These are phyloP conservation scores for Diaporthe australafricana DNA, from an alignment of 2,329 filamentous ascomycete genomes.

Conservation along the genomic window DNA sequence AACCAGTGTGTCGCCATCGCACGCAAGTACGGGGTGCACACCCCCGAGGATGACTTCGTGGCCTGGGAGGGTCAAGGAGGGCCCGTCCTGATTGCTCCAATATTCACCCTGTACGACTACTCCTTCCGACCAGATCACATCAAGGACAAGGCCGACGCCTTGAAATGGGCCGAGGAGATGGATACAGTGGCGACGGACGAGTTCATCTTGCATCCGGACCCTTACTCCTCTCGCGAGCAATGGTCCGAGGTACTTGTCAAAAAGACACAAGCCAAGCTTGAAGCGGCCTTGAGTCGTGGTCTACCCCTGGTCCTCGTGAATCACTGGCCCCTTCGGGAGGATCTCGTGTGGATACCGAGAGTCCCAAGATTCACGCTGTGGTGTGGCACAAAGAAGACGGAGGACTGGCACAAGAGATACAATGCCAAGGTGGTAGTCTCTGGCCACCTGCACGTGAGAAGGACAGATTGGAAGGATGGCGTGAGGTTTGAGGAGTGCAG, in stretches of 20 bases:
- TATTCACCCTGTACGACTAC: constrained; percentile 72
- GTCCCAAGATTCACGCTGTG: constrained; percentile 52
- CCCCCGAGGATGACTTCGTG: constrained; percentile 66
- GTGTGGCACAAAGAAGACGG: constrained; percentile 51
- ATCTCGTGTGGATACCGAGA: constrained; percentile 48
- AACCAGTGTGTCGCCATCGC: constrained; percentile 64
- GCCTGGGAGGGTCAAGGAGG: constrained; percentile 64
- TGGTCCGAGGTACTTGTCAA: constrained; percentile 49
- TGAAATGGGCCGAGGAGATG: constrained; percentile 50
- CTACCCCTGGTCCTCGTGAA: constrained; percentile 49
- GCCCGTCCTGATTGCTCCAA: constrained; percentile 62
- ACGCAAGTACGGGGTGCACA: constrained; percentile 62
- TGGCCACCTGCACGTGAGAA: constrained; percentile 51
- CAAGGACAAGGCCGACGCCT: constrained; percentile 55
- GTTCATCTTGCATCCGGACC: constrained; percentile 51
- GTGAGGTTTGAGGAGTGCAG: constrained; percentile 53
- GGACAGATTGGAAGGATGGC: constrained; percentile 52
- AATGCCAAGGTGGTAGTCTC: constrained; percentile 50
- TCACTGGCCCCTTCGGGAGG: constrained; percentile 53
- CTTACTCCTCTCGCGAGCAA: constrained; percentile 47
- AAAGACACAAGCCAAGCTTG: constrained; percentile 44
- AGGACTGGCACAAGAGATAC: constrained; percentile 51
- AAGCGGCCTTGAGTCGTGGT: constrained; percentile 39
- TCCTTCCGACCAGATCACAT: constrained; percentile 64
- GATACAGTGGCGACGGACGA: constrained; percentile 52